phyloP scores from a whole-genome alignment of 768 basidiomycete species.

The Tubosaeta brunneosetosa region DNA sequence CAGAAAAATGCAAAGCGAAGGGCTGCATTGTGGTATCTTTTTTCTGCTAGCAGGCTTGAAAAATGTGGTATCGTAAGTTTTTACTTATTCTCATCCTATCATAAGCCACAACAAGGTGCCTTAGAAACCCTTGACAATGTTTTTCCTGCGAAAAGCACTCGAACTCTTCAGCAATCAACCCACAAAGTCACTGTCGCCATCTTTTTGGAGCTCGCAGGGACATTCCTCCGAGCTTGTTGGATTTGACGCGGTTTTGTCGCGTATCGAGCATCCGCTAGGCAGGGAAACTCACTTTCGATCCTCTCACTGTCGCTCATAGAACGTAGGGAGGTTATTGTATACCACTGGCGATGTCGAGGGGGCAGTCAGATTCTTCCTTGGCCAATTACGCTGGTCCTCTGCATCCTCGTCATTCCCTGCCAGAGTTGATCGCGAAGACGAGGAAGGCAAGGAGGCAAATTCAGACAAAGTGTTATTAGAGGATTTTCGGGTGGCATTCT shows the following conservation, averaged over 20 bases:
- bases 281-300: conserved; percentile 9
- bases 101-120: conserved; percentile 1
- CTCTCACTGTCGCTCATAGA: conserved; percentile 4
- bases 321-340: conserved; percentile 76
- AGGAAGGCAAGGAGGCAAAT: conserved; percentile 27
- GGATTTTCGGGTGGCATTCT: conserved; percentile 84
- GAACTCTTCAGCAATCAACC: conserved; percentile 51
- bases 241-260: conserved; percentile 62
- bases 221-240: conserved; percentile 36
- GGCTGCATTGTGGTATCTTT: conserved; percentile 75
- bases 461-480: conserved; percentile 74
- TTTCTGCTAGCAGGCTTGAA: conserved; percentile 72
- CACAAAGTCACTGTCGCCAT: conserved; percentile 63
- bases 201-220: conserved; percentile 75
- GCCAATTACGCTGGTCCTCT: conserved; percentile 53
- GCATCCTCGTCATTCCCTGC: conserved; percentile 13
- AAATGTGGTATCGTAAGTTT: conserved; percentile 76
- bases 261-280: conserved; percentile 81
- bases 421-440: conserved; percentile 14
- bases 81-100: conserved; percentile 3
- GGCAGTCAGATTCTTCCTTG: conserved; percentile 76
- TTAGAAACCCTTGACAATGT: conserved; percentile 83
- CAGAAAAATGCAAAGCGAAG: conserved; percentile 54
- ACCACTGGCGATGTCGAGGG: conserved; percentile 79
- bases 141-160: conserved; percentile 70